Base-by-base conservation (phyloP, 1,139 yeast genomes). In the Saccharomyces hybrid region DNA sequence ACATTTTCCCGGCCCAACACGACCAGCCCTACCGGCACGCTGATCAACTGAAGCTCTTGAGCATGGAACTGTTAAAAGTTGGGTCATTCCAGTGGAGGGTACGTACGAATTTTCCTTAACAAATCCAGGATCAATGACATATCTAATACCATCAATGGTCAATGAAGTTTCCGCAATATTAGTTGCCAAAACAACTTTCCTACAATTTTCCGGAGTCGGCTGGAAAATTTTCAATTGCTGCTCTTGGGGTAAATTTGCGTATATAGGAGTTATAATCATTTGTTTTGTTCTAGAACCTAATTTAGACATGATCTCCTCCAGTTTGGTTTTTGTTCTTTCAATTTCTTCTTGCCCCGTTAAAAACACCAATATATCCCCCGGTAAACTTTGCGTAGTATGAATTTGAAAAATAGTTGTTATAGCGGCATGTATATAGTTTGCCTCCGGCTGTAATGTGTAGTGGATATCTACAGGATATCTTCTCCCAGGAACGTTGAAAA, bases 111-210 rank as follows among this genome's bases (percentile, higher is more conserved):
- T 90, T 64, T 90, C 95, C 67, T 93, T 93, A 23, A 88, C 96
- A 66, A 85, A 88, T 0, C 99, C 99, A 0, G 96, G 86, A 66
- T 93, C 99, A 50, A 93, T 82, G 3, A 93, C 99, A 67, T 78
- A 90, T 20, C 81, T 83, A 52, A 93, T 87, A 0, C 97, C 97
- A 62, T 90, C 91, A 56, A 93, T 91, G 0, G 99, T 93, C 61
- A 93, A 81, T 2, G 98, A 91, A 0, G 99, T 93, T 67, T 93
- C 99, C 0, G 99, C 99, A 60, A 93, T 91, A 64, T 93, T 93
- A 0, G 99, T 93, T 0, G 99, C 97, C 38, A 93, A 71, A 1
- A 93, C 96, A n/a, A 93, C 89, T 65, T 93, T 93, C 38, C 99
- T 73, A 4, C 88, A 74, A 41, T 81, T 80, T 1, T 77, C 76